Percentiles rank a stretch among this genome's conserved stretches.
Conservation (phyloP, 2,329 filamentous ascomycete genomes). For the Aspergillus eucalypticola region DNA sequence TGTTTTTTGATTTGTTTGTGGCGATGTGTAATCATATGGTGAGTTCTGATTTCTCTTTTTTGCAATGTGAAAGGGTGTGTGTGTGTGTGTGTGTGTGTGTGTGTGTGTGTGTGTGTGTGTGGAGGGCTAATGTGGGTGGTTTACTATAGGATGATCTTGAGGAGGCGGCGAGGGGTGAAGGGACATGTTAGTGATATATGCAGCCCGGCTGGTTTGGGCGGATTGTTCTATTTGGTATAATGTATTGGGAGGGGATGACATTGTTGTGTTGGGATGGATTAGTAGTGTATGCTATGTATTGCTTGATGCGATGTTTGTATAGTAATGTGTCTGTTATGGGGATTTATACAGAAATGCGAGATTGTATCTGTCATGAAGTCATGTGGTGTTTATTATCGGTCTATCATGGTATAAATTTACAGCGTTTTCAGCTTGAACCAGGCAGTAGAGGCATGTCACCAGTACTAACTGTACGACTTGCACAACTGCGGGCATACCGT, state of each 20-base stretch:
- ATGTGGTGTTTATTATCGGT: background rate
- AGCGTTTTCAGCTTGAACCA: background rate
- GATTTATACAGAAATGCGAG: background rate
- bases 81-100: background rate
- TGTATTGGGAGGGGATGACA: background rate
- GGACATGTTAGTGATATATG: background rate
- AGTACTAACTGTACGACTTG: background rate
- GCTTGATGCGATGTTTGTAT: background rate
- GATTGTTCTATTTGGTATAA: background rate
- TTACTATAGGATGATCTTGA: slow-evolving; percentile 12
- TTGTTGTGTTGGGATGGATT: background rate
- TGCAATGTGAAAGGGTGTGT: background rate
- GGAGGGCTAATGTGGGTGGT: background rate
- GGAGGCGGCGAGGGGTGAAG: background rate
- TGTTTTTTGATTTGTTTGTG: slow-evolving; percentile 94
- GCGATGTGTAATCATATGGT: slow-evolving; percentile 88
- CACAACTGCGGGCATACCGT: background rate
- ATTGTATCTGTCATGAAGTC: background rate
- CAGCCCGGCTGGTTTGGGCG: slow-evolving; percentile 1
- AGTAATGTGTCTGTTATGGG: background rate
- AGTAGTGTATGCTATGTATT: background rate
- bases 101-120: background rate
- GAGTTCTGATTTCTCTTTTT: slow-evolving; percentile 40
- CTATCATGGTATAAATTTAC: background rate
- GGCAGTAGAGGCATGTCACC: background rate